phyloP scores from a whole-genome alignment of 1,139 yeast genomes.

The Scheffersomyces lignicola region DNA sequence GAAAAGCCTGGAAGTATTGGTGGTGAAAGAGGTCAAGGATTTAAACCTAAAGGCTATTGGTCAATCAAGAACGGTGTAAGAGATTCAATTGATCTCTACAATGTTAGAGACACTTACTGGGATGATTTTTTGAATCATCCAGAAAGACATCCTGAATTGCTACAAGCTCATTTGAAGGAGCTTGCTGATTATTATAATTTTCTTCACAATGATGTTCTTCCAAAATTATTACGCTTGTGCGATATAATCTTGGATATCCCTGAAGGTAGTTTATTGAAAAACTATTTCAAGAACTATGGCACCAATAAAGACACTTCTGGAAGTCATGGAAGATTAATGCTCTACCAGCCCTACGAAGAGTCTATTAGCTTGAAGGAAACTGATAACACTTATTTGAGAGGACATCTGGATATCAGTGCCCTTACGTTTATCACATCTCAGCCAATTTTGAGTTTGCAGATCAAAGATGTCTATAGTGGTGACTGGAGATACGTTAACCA shows the following conservation, averaged over 20 bases:
- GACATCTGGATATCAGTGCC: slow-evolving; percentile 48
- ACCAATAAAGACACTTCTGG: slow-evolving; percentile 22
- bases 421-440: slow-evolving; percentile 47
- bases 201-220: slow-evolving; percentile 34
- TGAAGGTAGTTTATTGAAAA: slow-evolving; percentile 38
- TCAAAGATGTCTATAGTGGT: slow-evolving; percentile 41
- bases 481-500: slow-evolving; percentile 46
- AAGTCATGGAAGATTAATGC: slow-evolving; percentile 44
- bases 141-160: slow-evolving; percentile 37
- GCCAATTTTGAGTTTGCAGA: slow-evolving; percentile 46
- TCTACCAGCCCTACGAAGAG: slow-evolving; percentile 33
- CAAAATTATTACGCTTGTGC: slow-evolving; percentile 33
- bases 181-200: slow-evolving; percentile 34
- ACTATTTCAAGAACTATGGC: slow-evolving; percentile 34
- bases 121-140: slow-evolving; percentile 20
- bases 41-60: slow-evolving; percentile 49
- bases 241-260: slow-evolving; percentile 43
- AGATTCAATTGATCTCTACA: slow-evolving; percentile 44
- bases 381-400: slow-evolving; percentile 43
- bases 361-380: slow-evolving; percentile 13
- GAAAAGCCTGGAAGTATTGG: slow-evolving; percentile 29
- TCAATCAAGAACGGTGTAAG: slow-evolving; percentile 40
- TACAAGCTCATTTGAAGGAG: slow-evolving; percentile 33
- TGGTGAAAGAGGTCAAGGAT: slow-evolving; percentile 48
- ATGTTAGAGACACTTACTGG: slow-evolving; percentile 35